Percentiles rank a stretch among this genome's conserved stretches.
These are phyloP conservation scores for Millerozyma miso DNA, from an alignment of 805 yeast species.

Conservation along the genomic window DNA sequence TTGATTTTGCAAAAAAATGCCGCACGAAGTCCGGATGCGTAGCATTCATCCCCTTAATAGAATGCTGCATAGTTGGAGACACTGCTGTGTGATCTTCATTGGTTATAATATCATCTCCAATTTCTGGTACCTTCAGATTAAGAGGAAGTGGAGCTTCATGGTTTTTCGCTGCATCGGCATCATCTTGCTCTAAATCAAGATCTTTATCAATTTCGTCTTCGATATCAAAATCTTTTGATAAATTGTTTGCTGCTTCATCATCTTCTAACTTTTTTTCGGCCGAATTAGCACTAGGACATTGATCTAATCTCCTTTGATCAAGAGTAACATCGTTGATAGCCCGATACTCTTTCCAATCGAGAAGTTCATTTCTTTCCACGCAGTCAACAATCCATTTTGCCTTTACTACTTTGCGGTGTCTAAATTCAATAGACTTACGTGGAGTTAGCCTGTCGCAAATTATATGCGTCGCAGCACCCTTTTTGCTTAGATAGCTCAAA, in stretches of 20 bases:
- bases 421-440: conserved; percentile 61
- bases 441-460: conserved; percentile 78
- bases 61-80: not conserved
- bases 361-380: conserved; percentile 40
- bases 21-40: conserved; percentile 71
- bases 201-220: conserved; percentile 1
- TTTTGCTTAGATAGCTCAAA: conserved; percentile 62
- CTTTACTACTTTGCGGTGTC: conserved; percentile 66
- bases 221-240: conserved; percentile 1
- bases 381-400: conserved; percentile 82
- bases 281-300: not conserved
- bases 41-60: conserved; percentile 41
- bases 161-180: conserved; percentile 5
- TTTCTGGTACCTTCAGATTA: not conserved
- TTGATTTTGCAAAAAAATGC: conserved; percentile 71
- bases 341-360: conserved; percentile 69
- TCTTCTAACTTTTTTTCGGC: conserved; percentile 2
- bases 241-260: conserved; percentile 2
- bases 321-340: conserved; percentile 47
- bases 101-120: not conserved
- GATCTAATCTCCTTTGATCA: conserved; percentile 45
- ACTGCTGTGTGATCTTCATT: not conserved
- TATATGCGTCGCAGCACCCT: conserved; percentile 78
- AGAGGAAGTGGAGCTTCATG: not conserved
- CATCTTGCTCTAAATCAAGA: not conserved